phyloP scores from a whole-genome alignment of 768 basidiomycete species.

The Brasilioporus rufonigricans region DNA sequence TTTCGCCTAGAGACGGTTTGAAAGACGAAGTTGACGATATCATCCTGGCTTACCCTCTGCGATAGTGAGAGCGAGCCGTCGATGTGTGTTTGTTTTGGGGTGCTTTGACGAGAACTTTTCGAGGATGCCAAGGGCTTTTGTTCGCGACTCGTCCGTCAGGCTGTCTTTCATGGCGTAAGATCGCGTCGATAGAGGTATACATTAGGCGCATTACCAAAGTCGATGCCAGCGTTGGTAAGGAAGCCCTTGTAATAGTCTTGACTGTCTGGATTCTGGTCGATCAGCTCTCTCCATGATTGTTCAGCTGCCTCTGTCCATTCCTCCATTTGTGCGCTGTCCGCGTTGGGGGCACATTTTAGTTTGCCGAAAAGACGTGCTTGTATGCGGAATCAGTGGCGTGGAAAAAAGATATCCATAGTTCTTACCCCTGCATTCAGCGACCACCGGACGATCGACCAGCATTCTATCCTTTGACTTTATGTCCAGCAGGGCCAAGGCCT shows the following conservation, averaged over 20 bases:
- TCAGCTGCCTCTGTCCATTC: conserved; percentile 66
- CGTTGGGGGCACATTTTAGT: conserved; percentile 28
- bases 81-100: conserved; percentile 69
- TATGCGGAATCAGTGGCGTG: conserved; percentile 6
- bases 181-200: neutral
- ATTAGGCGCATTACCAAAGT: conserved; percentile 49
- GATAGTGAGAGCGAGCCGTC: conserved; percentile 69
- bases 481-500: conserved; percentile 65
- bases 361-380: conserved; percentile 78
- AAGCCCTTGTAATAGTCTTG: conserved; percentile 78
- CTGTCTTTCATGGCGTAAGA: conserved; percentile 32
- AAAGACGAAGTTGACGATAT: neutral
- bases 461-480: conserved; percentile 56
- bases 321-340: conserved; percentile 10
- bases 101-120: conserved; percentile 57
- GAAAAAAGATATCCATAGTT: neutral
- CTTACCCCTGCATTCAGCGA: conserved; percentile 68
- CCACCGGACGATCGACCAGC: conserved; percentile 69
- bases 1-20: conserved; percentile 43
- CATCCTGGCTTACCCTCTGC: conserved; percentile 43
- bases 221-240: conserved; percentile 61
- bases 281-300: conserved; percentile 73
- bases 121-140: conserved; percentile 56
- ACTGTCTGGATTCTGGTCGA: conserved; percentile 84
- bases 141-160: conserved; percentile 47